phyloP scores from a whole-genome alignment of 176 grass and related monocot species.

The Avena atlantica region DNA sequence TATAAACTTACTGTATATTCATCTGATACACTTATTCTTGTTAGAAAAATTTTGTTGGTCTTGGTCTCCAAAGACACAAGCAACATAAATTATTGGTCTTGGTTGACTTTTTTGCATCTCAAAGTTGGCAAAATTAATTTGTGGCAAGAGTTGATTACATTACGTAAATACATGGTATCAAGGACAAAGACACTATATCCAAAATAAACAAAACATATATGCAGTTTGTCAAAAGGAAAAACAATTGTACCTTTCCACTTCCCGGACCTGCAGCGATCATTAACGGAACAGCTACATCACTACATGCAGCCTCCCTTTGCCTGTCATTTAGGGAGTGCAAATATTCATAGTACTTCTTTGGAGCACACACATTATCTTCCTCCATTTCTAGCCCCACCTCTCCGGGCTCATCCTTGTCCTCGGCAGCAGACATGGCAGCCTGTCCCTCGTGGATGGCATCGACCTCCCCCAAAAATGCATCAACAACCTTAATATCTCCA shows the following conservation, averaged over 20 bases:
- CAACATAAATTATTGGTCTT: background rate
- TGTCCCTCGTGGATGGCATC: slow-evolving; percentile 56
- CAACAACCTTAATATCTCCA: slow-evolving; percentile 54
- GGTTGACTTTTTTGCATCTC: background rate
- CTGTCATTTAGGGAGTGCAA: slow-evolving; percentile 73
- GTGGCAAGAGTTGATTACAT: slow-evolving; percentile 8
- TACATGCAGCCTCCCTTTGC: slow-evolving; percentile 82
- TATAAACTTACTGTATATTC: slow-evolving; percentile 18
- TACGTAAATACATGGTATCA: background rate
- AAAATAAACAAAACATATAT: background rate
- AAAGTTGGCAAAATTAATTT: slow-evolving; percentile 27
- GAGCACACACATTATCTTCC: slow-evolving; percentile 54
- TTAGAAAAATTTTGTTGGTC: slow-evolving; percentile 18
- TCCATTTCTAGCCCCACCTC: slow-evolving; percentile 24
- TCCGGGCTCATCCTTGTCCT: slow-evolving; percentile 41
- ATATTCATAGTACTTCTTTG: slow-evolving; percentile 84
- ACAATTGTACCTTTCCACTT: slow-evolving; percentile 77
- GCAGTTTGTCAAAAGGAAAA: background rate
- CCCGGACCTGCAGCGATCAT: slow-evolving; percentile 90
- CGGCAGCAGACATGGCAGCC: slow-evolving; percentile 31
- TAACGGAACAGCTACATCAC: slow-evolving; percentile 74
- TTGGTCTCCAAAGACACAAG: background rate
- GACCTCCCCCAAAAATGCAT: slow-evolving; percentile 58
- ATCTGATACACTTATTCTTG: slow-evolving; percentile 4
- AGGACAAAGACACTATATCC: background rate